Percentiles rank a stretch among this genome's conserved stretches.
Conservation (phyloP, 2,329 filamentous ascomycete genomes). For the Penicillium nordicum region DNA sequence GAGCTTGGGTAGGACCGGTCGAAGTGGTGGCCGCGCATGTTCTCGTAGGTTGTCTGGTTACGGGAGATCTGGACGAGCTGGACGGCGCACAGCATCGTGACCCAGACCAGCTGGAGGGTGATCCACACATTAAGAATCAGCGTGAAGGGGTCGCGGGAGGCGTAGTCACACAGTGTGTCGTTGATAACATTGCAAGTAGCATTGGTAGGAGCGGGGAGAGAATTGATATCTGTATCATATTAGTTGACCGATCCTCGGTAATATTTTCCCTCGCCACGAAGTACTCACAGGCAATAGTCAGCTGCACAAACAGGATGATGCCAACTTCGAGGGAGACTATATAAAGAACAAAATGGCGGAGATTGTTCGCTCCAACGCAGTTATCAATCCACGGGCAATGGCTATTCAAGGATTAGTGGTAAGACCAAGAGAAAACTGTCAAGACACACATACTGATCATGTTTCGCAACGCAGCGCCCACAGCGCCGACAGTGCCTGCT, state of each 20-base stretch:
- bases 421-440: neutral
- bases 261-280: neutral
- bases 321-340: constrained; percentile 73
- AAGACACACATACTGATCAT: constrained; percentile 74
- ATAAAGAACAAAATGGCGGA: constrained; percentile 92
- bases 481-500: constrained; percentile 96
- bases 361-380: constrained; percentile 92
- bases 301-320: constrained; percentile 66
- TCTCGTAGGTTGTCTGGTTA: constrained; percentile 94
- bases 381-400: constrained; percentile 99
- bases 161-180: constrained; percentile 67
- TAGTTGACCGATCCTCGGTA: neutral
- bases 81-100: constrained; percentile 93
- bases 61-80: constrained; percentile 89
- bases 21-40: constrained; percentile 78
- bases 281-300: constrained; percentile 68
- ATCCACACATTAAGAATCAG: constrained; percentile 77
- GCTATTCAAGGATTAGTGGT: constrained; percentile 45
- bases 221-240: constrained; percentile 57
- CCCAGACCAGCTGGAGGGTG: constrained; percentile 84
- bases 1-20: constrained; percentile 51
- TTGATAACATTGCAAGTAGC: constrained; percentile 70
- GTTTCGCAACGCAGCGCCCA: constrained; percentile 87
- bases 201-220: constrained; percentile 50
- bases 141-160: constrained; percentile 81